Evolutionary conservation across 2,329 filamentous ascomycete species (phyloP).

Genomic region (Phoma herbarum): DNA sequence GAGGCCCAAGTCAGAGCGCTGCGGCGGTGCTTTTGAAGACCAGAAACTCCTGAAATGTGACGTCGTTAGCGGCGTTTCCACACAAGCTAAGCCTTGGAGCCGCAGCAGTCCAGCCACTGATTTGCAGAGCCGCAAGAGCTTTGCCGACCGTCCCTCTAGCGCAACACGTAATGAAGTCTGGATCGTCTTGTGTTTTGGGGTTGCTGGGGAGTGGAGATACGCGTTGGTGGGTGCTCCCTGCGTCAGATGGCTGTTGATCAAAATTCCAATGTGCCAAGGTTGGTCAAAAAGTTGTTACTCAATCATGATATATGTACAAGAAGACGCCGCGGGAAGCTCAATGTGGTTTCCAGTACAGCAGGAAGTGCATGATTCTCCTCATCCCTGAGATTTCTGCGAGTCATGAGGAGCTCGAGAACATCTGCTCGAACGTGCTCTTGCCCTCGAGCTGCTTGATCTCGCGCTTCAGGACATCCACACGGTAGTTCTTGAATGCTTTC

Average conservation of each 20-base stretch:
- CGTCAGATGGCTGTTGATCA: background rate
- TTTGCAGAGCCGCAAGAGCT: constrained; percentile 18
- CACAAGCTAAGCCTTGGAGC: constrained; percentile 13
- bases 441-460: constrained; percentile 66
- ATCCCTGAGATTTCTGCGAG: constrained; percentile 14
- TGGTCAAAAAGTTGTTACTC: background rate
- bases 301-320: constrained; percentile 10
- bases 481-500: constrained; percentile 69
- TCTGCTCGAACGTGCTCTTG: constrained; percentile 41
- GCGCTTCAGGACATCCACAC: constrained; percentile 68
- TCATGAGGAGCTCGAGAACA: constrained; percentile 31
- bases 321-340: constrained; percentile 1
- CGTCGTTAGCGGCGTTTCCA: constrained; percentile 15
- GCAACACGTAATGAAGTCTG: constrained; percentile 19
- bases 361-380: constrained; percentile 13
- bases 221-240: constrained; percentile 8
- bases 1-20: constrained; percentile 14
- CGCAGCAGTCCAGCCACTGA: constrained; percentile 19
- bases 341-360: constrained; percentile 22
- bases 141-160: constrained; percentile 15
- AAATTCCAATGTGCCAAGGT: background rate
- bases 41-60: constrained; percentile 19
- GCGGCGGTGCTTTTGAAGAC: constrained; percentile 21
- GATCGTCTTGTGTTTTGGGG: constrained; percentile 5
- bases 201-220: constrained; percentile 5